Conservation (phyloP, 495 filamentous ascomycete genomes). For the Penicilliopsis zonata region DNA sequence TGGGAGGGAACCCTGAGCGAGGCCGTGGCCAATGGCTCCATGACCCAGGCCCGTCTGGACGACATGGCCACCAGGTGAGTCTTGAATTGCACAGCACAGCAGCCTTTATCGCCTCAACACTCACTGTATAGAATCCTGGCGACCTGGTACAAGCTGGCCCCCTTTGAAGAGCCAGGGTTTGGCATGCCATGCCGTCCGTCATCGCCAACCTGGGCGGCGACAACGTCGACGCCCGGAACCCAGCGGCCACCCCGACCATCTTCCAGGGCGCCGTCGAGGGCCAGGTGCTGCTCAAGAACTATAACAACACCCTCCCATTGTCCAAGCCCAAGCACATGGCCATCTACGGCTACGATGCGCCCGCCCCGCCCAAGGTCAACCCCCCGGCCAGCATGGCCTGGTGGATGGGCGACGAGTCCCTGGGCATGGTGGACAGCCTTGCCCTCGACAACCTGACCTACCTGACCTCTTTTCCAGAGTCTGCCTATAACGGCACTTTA, state of each 20-base stretch:
- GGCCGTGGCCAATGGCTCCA: slow-evolving; percentile 36
- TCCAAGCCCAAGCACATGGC: slow-evolving; percentile 41
- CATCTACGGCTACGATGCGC: slow-evolving; percentile 54
- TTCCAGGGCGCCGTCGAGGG: slow-evolving; percentile 46
- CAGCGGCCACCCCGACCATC: slow-evolving; percentile 39
- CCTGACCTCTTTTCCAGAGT: too few relatives aligned
- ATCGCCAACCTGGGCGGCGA: too few relatives aligned
- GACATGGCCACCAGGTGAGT: slow-evolving; percentile 49
- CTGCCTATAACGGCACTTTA: slow-evolving; percentile 40
- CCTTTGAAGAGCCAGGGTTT: slow-evolving; percentile 48
- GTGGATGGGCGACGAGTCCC: slow-evolving; percentile 42
- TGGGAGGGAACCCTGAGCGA: slow-evolving; percentile 39
- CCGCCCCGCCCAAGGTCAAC: slow-evolving; percentile 32
- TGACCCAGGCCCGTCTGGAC: slow-evolving; percentile 34
- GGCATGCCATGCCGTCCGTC: slow-evolving; percentile 52
- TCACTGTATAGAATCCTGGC: slow-evolving; percentile 40
- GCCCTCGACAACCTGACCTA: too few relatives aligned
- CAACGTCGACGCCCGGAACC: slow-evolving; percentile 30
- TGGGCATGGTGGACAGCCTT: not conserved
- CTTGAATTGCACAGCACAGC: slow-evolving; percentile 51
- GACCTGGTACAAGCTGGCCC: slow-evolving; percentile 31
- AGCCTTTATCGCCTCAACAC: slow-evolving; percentile 27
- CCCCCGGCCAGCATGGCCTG: slow-evolving; percentile 61
- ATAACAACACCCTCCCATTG: slow-evolving; percentile 48
- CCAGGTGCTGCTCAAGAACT: slow-evolving; percentile 67